Conservation (phyloP, 257 asterid species). For the Craterostigma plantagineum region DNA sequence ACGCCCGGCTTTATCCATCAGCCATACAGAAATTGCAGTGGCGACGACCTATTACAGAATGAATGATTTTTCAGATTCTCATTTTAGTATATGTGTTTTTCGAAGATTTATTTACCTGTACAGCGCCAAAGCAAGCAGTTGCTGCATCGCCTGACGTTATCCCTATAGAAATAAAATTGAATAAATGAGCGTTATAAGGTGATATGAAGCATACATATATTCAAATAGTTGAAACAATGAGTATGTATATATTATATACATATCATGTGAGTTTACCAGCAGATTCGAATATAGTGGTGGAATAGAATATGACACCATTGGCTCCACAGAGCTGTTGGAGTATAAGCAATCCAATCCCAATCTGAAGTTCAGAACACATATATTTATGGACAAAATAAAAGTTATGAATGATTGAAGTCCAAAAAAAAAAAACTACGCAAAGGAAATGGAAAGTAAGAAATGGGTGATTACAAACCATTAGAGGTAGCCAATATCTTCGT, state of each 20-base stretch:
- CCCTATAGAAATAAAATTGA: constrained; percentile 31
- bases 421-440: neutral
- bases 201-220: neutral
- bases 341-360: constrained; percentile 47
- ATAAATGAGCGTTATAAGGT: neutral
- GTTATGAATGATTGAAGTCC: constrained; percentile 3
- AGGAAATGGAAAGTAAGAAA: constrained; percentile 1
- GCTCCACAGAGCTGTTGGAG: constrained; percentile 59
- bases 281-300: constrained; percentile 39
- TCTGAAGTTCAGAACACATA: constrained; percentile 13
- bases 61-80: neutral
- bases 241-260: neutral
- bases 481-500: constrained; percentile 89
- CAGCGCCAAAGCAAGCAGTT: constrained; percentile 62
- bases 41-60: constrained; percentile 51
- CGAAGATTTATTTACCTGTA: constrained; percentile 41
- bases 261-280: constrained; percentile 30
- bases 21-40: constrained; percentile 70
- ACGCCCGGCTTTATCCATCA: constrained; percentile 86
- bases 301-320: constrained; percentile 55
- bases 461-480: constrained; percentile 35
- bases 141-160: constrained; percentile 68
- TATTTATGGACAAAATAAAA: neutral
- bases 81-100: neutral
- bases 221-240: no score